These are phyloP conservation scores for Leptographium radiaticola DNA, from an alignment of 2,329 filamentous ascomycete species.

Conservation along the genomic window DNA sequence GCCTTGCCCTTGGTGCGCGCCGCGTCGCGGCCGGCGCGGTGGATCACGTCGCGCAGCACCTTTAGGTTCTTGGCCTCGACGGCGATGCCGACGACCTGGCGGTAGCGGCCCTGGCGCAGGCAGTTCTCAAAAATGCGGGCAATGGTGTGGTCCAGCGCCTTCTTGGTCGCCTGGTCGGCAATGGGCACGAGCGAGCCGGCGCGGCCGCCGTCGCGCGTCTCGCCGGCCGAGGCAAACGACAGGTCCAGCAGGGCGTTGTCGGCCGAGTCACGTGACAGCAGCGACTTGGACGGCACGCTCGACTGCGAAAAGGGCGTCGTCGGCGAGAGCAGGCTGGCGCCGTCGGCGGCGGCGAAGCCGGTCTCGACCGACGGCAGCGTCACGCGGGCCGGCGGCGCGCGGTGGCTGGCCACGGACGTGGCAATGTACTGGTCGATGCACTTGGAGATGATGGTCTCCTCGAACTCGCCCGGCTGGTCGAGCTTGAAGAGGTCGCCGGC, in stretches of 20 bases:
- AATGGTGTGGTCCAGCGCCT: conserved; percentile 70
- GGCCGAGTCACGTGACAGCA: conserved; percentile 71
- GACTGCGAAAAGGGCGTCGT: conserved; percentile 95
- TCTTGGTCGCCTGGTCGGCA: conserved; percentile 57
- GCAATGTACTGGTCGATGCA: conserved; percentile 97
- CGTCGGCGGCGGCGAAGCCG: conserved; percentile 60
- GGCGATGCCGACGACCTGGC: conserved; percentile 92
- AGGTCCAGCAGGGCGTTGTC: conserved; percentile 50
- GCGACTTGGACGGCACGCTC: conserved; percentile 81
- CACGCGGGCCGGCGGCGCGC: conserved; percentile 25
- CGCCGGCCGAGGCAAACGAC: conserved; percentile 33
- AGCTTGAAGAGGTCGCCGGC: conserved; percentile 93
- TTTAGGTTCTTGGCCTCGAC: conserved; percentile 89
- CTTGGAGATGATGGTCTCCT: conserved; percentile 97
- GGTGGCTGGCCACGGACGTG: conserved; percentile 42
- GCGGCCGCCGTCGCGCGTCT: conserved; percentile 37
- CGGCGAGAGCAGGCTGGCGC: conserved; percentile 64
- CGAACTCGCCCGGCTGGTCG: conserved; percentile 83
- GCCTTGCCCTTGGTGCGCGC: conserved; percentile 53
- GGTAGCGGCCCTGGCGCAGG: conserved; percentile 73
- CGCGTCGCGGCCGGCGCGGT: conserved; percentile 78
- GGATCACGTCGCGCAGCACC: conserved; percentile 73
- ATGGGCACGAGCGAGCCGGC: conserved; percentile 52
- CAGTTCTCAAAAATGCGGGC: conserved; percentile 86
- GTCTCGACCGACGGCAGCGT: conserved; percentile 61